These are phyloP conservation scores for Arthroderma sp. DNA, from an alignment of 2,329 filamentous ascomycete species.

Conservation along the genomic window DNA sequence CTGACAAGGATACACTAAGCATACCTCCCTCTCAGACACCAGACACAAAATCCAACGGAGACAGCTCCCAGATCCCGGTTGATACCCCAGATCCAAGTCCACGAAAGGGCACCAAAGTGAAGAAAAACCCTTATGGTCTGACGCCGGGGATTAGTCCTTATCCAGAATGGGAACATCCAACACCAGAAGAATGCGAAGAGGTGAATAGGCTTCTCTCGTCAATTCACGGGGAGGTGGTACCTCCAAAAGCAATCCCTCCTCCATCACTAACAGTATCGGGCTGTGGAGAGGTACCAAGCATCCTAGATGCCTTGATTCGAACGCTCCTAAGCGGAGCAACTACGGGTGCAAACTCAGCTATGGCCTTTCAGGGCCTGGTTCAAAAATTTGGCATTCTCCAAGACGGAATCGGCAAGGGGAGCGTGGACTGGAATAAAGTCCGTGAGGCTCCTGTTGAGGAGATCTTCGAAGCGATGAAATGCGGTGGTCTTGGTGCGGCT, in stretches of 20 bases:
- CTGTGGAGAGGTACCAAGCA: slow-evolving; percentile 52
- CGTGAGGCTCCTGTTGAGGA: slow-evolving; percentile 44
- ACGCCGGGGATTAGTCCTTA: slow-evolving; percentile 50
- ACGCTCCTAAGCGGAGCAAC: slow-evolving; percentile 51
- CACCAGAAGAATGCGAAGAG: slow-evolving; percentile 53
- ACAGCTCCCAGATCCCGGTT: neutral
- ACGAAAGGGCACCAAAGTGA: slow-evolving; percentile 1
- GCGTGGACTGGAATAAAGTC: slow-evolving; percentile 63
- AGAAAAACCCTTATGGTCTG: slow-evolving; percentile 34
- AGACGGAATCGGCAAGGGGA: slow-evolving; percentile 53
- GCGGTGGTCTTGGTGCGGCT: slow-evolving; percentile 54
- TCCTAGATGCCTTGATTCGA: slow-evolving; percentile 50
- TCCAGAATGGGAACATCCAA: slow-evolving; percentile 53
- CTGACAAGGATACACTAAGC: neutral
- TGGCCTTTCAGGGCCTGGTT: slow-evolving; percentile 52
- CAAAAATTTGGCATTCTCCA: slow-evolving; percentile 49
- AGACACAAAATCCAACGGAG: neutral
- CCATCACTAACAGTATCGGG: slow-evolving; percentile 61
- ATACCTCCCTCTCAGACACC: neutral
- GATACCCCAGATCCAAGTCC: slow-evolving; percentile 1
- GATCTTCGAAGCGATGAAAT: slow-evolving; percentile 55
- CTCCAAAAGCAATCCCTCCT: slow-evolving; percentile 53
- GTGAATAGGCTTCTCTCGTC: slow-evolving; percentile 53
- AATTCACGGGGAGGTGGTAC: slow-evolving; percentile 50
- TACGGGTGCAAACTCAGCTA: slow-evolving; percentile 47